Conservation (phyloP, 495 filamentous ascomycete species). For the Talaromyces proteolyticus region DNA sequence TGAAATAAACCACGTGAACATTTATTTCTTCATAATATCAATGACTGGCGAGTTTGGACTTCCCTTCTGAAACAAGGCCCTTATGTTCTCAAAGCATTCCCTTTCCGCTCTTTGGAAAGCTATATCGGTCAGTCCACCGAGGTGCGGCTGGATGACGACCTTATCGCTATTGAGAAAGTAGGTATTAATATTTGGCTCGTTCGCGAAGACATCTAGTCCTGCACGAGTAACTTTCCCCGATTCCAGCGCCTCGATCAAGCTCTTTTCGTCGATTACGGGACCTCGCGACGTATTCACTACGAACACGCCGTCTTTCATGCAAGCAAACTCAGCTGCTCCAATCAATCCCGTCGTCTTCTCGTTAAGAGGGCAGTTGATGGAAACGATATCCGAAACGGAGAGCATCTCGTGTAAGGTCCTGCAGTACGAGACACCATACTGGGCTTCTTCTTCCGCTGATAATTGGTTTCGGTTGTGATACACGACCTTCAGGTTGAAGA, state of each 20-base stretch:
- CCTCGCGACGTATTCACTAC: conserved; percentile 59
- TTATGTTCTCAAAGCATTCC: conserved; percentile 36
- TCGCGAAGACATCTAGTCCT: conserved; percentile 54
- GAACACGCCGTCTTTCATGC: conserved; percentile 57
- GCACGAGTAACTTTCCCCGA: conserved; percentile 40
- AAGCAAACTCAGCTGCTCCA: conserved; percentile 42
- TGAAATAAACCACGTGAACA: neutral
- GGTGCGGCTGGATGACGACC: conserved; percentile 16
- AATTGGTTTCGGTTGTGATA: conserved; percentile 52
- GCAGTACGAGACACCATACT: conserved; percentile 11
- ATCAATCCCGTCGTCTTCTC: conserved; percentile 36
- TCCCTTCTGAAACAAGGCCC: conserved; percentile 25
- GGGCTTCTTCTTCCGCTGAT: conserved; percentile 24
- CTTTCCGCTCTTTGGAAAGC: conserved; percentile 25
- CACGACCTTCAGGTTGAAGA: conserved; percentile 48
- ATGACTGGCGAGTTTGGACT: conserved; percentile 26
- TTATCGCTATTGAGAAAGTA: conserved; percentile 14
- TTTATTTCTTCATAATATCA: too few species aligned
- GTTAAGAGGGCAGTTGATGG: conserved; percentile 59
- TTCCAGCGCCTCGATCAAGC: conserved; percentile 46
- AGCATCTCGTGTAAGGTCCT: conserved; percentile 30
- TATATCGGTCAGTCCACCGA: conserved; percentile 24
- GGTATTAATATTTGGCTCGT: conserved; percentile 50
- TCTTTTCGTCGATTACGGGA: conserved; percentile 53
- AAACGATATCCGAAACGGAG: conserved; percentile 51